Conservation (phyloP, 208 protist genomes). For the Lotmaria passim region DNA sequence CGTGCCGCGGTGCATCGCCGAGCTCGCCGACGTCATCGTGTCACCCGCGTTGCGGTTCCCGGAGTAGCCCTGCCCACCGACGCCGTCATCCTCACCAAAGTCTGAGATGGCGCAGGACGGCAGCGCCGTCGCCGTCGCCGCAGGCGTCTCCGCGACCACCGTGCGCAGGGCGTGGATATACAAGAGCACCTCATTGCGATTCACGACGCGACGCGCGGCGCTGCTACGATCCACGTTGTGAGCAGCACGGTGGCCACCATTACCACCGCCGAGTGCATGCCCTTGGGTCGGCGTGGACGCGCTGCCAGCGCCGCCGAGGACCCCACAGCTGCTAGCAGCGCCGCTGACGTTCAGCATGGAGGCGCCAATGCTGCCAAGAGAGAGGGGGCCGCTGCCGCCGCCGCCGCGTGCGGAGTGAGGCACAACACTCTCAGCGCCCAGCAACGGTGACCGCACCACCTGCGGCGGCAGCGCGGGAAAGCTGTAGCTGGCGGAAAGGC, state of each 20-base stretch:
- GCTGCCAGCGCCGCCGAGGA: background rate
- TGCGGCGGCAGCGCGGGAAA: slow-evolving; percentile 34
- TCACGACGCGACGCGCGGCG: slow-evolving; percentile 19
- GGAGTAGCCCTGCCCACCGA: background rate
- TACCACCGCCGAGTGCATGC: background rate
- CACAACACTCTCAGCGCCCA: slow-evolving; percentile 3
- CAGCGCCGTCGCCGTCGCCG: slow-evolving; percentile 12
- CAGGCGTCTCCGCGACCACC: slow-evolving; percentile 17
- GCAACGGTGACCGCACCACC: slow-evolving; percentile 30
- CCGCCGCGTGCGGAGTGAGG: background rate
- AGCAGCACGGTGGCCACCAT: background rate
- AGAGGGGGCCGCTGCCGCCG: background rate
- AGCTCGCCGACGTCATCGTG: background rate
- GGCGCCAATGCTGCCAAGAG: background rate
- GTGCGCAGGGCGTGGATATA: slow-evolving; percentile 42
- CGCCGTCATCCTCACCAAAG: slow-evolving; percentile 11
- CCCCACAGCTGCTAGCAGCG: background rate
- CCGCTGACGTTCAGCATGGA: background rate
- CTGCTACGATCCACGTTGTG: slow-evolving; percentile 10
- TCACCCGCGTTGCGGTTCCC: background rate
- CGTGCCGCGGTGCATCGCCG: background rate
- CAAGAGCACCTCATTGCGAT: slow-evolving; percentile 31
- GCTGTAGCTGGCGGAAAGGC: slow-evolving; percentile 39
- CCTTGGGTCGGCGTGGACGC: background rate
- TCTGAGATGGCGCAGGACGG: slow-evolving; percentile 23